Evolutionary conservation across 2,329 filamentous ascomycete genomes (phyloP).

Genomic region (Hypoxylon sp.): DNA sequence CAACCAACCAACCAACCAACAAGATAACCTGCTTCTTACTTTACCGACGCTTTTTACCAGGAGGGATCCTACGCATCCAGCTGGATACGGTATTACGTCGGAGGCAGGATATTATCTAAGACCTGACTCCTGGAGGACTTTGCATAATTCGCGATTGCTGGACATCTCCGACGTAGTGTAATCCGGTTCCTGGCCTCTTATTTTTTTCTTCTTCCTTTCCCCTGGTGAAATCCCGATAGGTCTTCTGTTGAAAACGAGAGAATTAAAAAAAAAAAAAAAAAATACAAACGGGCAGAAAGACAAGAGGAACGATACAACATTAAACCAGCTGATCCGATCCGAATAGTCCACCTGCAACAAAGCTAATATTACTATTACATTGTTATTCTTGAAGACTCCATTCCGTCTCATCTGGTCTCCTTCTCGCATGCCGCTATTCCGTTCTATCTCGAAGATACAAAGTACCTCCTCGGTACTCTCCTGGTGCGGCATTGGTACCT

Average conservation of each 20-base stretch:
- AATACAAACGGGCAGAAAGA: constrained; percentile 2
- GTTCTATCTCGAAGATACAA: constrained; percentile 3
- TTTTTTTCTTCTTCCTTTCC: too few relatives aligned
- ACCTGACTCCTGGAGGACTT: constrained; percentile 16
- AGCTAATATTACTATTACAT: too few relatives aligned
- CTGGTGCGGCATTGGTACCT: constrained; percentile 21
- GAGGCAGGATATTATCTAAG: constrained; percentile 37
- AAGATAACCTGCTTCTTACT: constrained; percentile 11
- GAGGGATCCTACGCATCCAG: too few relatives aligned
- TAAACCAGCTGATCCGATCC: constrained; percentile 28
- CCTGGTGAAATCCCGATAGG: constrained; percentile 32
- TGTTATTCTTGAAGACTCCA: constrained; percentile 18
- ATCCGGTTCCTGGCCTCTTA: constrained; percentile 31
- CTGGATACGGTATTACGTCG: constrained; percentile 14
- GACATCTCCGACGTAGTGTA: constrained; percentile 35
- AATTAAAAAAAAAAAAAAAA: not conserved
- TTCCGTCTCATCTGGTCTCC: constrained; percentile 18
- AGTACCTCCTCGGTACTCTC: constrained; percentile 19
- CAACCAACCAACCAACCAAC: too few relatives aligned
- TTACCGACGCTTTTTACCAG: too few relatives aligned
- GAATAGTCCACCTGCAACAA: too few relatives aligned
- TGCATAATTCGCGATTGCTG: constrained; percentile 28
- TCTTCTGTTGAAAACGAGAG: constrained; percentile 31
- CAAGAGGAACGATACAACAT: constrained; percentile 18
- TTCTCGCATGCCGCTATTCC: constrained; percentile 6